A percentile compares a stretch with the other conserved stretches of the same genome.
Evolutionary conservation across 2,329 filamentous ascomycete genomes (phyloP).

Genomic region (Monilinia fructicola): DNA sequence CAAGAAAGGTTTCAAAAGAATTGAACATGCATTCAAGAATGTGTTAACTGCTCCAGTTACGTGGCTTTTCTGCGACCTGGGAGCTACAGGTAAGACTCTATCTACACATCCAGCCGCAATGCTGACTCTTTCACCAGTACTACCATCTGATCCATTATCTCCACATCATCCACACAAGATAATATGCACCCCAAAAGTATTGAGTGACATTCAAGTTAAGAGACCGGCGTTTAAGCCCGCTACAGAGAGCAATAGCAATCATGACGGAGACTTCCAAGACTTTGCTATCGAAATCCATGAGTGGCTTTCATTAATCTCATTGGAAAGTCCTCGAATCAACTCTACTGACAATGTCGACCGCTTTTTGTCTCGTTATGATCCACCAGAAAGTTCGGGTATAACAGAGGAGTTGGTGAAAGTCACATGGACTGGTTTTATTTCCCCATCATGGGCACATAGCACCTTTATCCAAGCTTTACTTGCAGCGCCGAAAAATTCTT

Average conservation of each 20-base stretch:
- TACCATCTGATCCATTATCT: conserved; percentile 51
- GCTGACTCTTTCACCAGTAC: conserved; percentile 41
- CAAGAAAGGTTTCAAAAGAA: conserved; percentile 39
- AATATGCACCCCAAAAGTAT: conserved; percentile 40
- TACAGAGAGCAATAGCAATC: conserved; percentile 39
- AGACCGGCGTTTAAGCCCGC: conserved; percentile 38
- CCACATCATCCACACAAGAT: conserved; percentile 48
- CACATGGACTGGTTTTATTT: conserved; percentile 60
- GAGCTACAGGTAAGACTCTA: conserved; percentile 45
- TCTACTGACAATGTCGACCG: conserved; percentile 61
- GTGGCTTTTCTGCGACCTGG: conserved; percentile 76
- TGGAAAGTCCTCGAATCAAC: conserved; percentile 63
- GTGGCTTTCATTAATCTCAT: conserved; percentile 68
- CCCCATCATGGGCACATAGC: conserved; percentile 52
- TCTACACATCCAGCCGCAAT: conserved; percentile 15
- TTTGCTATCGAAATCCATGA: conserved; percentile 66
- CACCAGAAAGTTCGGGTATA: conserved; percentile 45
- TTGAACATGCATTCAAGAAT: conserved; percentile 53
- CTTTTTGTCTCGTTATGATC: conserved; percentile 66
- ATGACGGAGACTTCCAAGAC: conserved; percentile 58
- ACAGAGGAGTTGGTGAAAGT: conserved; percentile 48
- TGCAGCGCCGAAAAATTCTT: conserved; percentile 48
- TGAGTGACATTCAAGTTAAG: conserved; percentile 38
- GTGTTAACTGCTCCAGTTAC: conserved; percentile 65
- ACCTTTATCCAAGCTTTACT: conserved; percentile 49